A percentile compares a stretch with the other conserved stretches of the same genome.
Evolutionary conservation across 1,139 yeast species (phyloP).

Genomic region (Trichomonascaceae sp.): DNA sequence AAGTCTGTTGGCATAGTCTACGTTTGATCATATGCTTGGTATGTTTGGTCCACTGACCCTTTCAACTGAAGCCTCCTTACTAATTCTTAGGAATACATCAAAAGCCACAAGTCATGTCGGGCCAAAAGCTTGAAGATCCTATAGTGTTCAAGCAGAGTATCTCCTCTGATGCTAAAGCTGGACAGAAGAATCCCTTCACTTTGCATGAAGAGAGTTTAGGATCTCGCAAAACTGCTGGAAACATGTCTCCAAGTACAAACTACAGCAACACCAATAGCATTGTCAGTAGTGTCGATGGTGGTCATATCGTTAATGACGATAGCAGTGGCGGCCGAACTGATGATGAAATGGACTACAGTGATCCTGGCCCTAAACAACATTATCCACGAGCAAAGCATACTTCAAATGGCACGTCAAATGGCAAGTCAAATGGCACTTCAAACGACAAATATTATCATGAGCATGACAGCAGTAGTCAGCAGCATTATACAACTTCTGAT

Average conservation of each 20-base stretch:
- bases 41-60: background rate
- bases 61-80: background rate
- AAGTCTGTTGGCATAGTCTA: background rate
- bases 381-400: background rate
- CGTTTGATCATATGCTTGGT: background rate
- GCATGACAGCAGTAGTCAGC: background rate
- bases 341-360: background rate
- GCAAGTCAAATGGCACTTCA: background rate
- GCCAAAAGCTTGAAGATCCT: constrained; percentile 16
- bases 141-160: constrained; percentile 14
- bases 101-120: background rate
- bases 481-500: background rate
- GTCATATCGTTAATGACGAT: background rate
- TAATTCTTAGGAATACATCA: background rate
- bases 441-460: background rate
- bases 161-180: background rate
- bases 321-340: background rate
- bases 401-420: background rate
- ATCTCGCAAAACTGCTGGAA: background rate
- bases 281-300: background rate
- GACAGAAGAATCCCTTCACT: background rate
- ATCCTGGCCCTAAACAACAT: background rate
- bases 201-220: background rate
- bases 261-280: background rate
- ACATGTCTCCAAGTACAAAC: background rate